Evolutionary conservation across 306 rosid species (phyloP).

Genomic region (Aeschynomene evenia): DNA sequence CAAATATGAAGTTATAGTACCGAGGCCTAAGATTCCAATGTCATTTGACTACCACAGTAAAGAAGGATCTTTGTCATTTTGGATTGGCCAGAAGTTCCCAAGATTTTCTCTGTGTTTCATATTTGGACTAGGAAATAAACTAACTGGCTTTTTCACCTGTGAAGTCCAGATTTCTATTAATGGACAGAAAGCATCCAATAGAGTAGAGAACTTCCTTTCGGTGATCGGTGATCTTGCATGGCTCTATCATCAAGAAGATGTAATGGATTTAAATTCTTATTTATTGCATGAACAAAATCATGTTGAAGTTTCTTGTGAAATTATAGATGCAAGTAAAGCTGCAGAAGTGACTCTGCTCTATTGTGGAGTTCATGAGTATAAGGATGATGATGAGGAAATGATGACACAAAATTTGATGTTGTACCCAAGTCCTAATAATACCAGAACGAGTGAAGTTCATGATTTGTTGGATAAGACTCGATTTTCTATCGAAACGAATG

Average conservation of each 20-base stretch:
- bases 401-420: background rate
- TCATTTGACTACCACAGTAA: constrained; percentile 10
- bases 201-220: constrained; percentile 21
- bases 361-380: constrained; percentile 27
- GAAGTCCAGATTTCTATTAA: constrained; percentile 17
- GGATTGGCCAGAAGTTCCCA: constrained; percentile 28
- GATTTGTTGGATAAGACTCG: constrained; percentile 3
- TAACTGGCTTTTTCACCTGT: constrained; percentile 13
- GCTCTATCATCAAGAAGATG: constrained; percentile 29
- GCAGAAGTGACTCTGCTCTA: constrained; percentile 15
- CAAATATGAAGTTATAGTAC: constrained; percentile 28
- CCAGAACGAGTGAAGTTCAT: background rate
- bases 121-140: constrained; percentile 29
- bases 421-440: background rate
- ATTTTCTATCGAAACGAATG: background rate
- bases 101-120: constrained; percentile 27
- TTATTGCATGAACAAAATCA: constrained; percentile 27
- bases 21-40: constrained; percentile 13
- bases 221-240: constrained; percentile 28
- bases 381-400: constrained; percentile 27
- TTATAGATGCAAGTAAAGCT: background rate
- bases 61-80: constrained; percentile 34
- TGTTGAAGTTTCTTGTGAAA: constrained; percentile 35
- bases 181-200: constrained; percentile 29
- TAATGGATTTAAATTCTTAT: constrained; percentile 34